A percentile compares a stretch with the other conserved stretches of the same genome.
These are phyloP conservation scores for Pseudozyma sp. DNA, from an alignment of 1,284 basidiomycete genomes.

Conservation along the genomic window DNA sequence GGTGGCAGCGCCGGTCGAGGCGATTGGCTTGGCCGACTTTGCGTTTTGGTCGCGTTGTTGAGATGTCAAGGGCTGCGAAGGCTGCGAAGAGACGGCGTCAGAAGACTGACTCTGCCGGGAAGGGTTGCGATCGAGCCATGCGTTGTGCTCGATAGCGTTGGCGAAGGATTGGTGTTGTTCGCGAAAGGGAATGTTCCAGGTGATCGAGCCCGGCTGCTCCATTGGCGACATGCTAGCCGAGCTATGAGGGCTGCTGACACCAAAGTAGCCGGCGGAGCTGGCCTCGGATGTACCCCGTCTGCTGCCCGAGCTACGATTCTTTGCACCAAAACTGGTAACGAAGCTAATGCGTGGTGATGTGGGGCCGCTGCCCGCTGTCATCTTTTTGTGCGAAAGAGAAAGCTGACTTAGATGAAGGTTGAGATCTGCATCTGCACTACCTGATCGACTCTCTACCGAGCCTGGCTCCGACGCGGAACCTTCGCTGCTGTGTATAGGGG, in stretches of 20 bases:
- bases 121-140: constrained; percentile 4
- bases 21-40: constrained; percentile 9
- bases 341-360: constrained; percentile 29
- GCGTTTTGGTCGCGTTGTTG: neutral
- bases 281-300: constrained; percentile 21
- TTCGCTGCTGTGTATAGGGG: constrained; percentile 25
- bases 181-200: constrained; percentile 32
- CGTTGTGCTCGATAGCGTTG: constrained; percentile 21
- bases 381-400: constrained; percentile 5
- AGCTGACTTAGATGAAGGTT: constrained; percentile 27
- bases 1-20: neutral
- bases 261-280: constrained; percentile 24
- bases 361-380: constrained; percentile 9
- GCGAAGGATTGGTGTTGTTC: constrained; percentile 33
- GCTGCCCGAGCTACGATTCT: constrained; percentile 24
- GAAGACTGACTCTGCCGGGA: constrained; percentile 28
- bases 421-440: constrained; percentile 21
- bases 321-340: constrained; percentile 40
- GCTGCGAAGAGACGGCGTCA: constrained; percentile 10
- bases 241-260: constrained; percentile 21
- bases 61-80: constrained; percentile 2
- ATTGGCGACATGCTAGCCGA: constrained; percentile 39
- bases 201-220: constrained; percentile 15
- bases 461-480: constrained; percentile 28
- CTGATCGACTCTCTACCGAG: constrained; percentile 23